Conservation (phyloP, 768 basidiomycete species). For the Russula brevipes region DNA sequence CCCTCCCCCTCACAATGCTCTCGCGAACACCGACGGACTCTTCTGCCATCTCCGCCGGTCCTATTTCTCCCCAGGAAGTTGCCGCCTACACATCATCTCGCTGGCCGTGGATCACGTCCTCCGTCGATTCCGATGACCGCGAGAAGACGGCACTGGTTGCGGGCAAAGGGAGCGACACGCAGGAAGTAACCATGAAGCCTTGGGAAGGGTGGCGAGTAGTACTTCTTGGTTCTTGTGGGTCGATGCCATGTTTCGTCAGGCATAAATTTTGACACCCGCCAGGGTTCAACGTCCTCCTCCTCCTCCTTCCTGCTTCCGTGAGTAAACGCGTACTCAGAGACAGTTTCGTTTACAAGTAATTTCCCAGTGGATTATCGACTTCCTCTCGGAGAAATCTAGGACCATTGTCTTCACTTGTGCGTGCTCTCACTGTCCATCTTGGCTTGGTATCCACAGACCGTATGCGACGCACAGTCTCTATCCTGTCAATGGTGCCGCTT, state of each 20-base stretch:
- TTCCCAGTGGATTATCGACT: slow-evolving; percentile 51
- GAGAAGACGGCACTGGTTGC: slow-evolving; percentile 21
- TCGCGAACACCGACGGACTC: slow-evolving; percentile 12
- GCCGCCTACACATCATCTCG: neutral
- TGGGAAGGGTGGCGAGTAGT: slow-evolving; percentile 52
- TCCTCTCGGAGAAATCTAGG: slow-evolving; percentile 44
- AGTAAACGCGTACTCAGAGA: slow-evolving; percentile 26
- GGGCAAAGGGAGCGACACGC: slow-evolving; percentile 8
- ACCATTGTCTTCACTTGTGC: slow-evolving; percentile 58
- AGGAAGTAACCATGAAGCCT: slow-evolving; percentile 16
- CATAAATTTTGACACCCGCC: neutral
- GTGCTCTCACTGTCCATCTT: slow-evolving; percentile 25
- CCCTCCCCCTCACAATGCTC: slow-evolving; percentile 18
- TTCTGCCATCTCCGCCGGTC: neutral
- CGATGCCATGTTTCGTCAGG: neutral
- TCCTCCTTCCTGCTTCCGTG: slow-evolving; percentile 66
- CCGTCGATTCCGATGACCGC: slow-evolving; percentile 10
- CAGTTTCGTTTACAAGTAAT: neutral
- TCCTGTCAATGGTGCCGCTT: slow-evolving; percentile 69
- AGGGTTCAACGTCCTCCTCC: slow-evolving; percentile 69
- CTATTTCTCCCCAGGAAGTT: neutral
- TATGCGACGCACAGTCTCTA: slow-evolving; percentile 43
- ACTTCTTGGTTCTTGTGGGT: slow-evolving; percentile 51
- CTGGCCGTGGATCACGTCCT: slow-evolving; percentile 16
- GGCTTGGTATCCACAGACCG: neutral